Percentiles rank a stretch among this genome's conserved stretches.
Conservation (phyloP, 345 rosid species). For the Citrus hindsii region DNA sequence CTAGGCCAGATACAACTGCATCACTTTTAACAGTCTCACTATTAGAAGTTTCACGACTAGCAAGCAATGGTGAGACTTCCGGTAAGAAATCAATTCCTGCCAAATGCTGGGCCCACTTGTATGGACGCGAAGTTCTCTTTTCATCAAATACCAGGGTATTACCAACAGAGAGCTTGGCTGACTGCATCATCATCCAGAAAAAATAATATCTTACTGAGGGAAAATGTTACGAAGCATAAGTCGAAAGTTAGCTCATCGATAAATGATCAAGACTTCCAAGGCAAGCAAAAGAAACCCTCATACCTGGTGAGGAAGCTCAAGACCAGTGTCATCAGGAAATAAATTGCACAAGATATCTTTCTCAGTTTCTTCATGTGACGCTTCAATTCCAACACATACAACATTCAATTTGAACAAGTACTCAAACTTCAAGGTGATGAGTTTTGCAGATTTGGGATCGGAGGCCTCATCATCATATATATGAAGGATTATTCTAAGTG, state of each 20-base stretch:
- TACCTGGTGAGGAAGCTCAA: slow-evolving; percentile 94
- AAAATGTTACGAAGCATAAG: not conserved
- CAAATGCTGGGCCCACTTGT: slow-evolving; percentile 91
- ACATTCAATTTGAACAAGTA: slow-evolving; percentile 77
- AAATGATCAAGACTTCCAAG: not conserved
- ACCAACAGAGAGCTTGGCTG: slow-evolving; percentile 75
- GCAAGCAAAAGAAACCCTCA: not conserved
- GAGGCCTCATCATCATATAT: slow-evolving; percentile 57
- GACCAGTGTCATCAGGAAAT: slow-evolving; percentile 77
- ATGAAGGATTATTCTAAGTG: slow-evolving; percentile 65
- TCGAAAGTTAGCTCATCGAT: not conserved
- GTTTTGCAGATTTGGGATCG: slow-evolving; percentile 57
- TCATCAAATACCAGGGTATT: slow-evolving; percentile 48
- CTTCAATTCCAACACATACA: slow-evolving; percentile 70
- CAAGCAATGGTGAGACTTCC: slow-evolving; percentile 71
- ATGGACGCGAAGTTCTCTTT: slow-evolving; percentile 69
- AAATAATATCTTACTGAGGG: slow-evolving; percentile 13
- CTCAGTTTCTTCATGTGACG: slow-evolving; percentile 51
- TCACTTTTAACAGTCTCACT: slow-evolving; percentile 50
- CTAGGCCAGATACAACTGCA: slow-evolving; percentile 48
- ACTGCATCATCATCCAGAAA: slow-evolving; percentile 44
- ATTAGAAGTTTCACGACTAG: slow-evolving; percentile 37
- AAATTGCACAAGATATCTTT: slow-evolving; percentile 60
- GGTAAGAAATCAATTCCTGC: slow-evolving; percentile 94
- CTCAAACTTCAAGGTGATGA: slow-evolving; percentile 62